Percentiles rank a stretch among this genome's conserved stretches.
Conservation (phyloP, 768 basidiomycete genomes). For the Suillus subaureus region DNA sequence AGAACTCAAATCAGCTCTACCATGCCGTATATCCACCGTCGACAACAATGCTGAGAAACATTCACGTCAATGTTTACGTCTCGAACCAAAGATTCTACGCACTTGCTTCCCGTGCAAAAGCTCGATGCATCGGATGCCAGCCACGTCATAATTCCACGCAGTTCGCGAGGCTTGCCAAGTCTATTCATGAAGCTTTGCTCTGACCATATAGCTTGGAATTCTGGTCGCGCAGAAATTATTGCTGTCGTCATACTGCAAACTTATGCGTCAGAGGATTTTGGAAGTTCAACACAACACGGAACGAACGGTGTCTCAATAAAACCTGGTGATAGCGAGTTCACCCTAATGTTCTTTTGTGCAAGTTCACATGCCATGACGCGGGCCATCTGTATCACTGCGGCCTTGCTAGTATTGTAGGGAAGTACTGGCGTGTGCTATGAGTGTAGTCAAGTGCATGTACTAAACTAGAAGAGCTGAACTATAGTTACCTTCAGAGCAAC, state of each 20-base stretch:
- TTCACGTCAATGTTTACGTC: background rate
- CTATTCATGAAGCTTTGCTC: conserved; percentile 62
- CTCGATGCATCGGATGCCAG: conserved; percentile 68
- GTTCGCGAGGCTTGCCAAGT: conserved; percentile 64
- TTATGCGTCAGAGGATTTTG: background rate
- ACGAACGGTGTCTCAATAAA: conserved; percentile 65
- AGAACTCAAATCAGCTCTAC: background rate
- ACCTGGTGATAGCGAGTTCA: conserved; percentile 70
- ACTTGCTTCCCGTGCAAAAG: conserved; percentile 78
- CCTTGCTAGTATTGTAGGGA: conserved; percentile 69
- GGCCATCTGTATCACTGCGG: conserved; percentile 72
- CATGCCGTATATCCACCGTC: conserved; percentile 13
- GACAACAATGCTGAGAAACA: conserved; percentile 10
- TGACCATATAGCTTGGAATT: conserved; percentile 62
- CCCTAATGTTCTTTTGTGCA: conserved; percentile 59
- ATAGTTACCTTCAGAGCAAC: conserved; percentile 37
- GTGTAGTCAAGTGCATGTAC: background rate
- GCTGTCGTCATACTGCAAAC: conserved; percentile 60
- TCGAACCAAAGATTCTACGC: conserved; percentile 30
- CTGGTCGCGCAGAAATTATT: conserved; percentile 58
- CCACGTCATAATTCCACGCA: conserved; percentile 66
- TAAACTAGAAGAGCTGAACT: background rate
- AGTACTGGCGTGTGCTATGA: conserved; percentile 63
- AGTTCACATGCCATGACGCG: conserved; percentile 77
- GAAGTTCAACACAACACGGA: conserved; percentile 17